phyloP scores from a whole-genome alignment of 2,329 filamentous ascomycete genomes.

The Ophiocordyceps australis region DNA sequence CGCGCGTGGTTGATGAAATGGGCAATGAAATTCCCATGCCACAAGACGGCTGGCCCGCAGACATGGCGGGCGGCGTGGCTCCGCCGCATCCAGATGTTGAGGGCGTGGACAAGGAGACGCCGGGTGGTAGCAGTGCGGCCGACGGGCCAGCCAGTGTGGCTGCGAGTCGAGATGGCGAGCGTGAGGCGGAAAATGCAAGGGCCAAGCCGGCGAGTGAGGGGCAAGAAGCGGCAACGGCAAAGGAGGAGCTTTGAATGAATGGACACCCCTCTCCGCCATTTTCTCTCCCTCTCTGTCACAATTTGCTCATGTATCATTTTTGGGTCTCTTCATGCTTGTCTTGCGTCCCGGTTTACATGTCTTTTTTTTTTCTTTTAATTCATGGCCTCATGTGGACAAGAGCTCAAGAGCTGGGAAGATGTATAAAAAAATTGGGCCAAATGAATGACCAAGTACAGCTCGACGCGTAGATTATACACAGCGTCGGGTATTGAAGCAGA shows the following conservation, averaged over 20 bases:
- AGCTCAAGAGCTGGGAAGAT: no score
- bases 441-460: no score
- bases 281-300: no score
- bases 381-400: no score
- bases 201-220: constrained; percentile 46
- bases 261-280: no score
- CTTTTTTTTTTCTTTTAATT: no score
- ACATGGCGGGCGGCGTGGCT: constrained; percentile 23
- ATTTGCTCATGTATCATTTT: no score
- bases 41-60: constrained; percentile 18
- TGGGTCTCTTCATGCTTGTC: no score
- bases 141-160: constrained; percentile 21
- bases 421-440: no score
- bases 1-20: constrained; percentile 58
- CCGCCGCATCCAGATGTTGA: constrained; percentile 44
- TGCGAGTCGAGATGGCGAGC: constrained; percentile 39
- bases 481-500: no score
- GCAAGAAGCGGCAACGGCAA: constrained; percentile 35
- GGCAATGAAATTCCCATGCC: constrained; percentile 55
- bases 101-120: constrained; percentile 40
- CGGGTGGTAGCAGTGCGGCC: constrained; percentile 19
- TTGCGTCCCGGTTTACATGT: no score
- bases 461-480: no score
- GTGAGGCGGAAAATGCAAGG: constrained; percentile 32
- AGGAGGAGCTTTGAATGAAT: constrained; percentile 16